phyloP scores from a whole-genome alignment of 2,329 filamentous ascomycete species.

The Cordyceps fumosorosea region DNA sequence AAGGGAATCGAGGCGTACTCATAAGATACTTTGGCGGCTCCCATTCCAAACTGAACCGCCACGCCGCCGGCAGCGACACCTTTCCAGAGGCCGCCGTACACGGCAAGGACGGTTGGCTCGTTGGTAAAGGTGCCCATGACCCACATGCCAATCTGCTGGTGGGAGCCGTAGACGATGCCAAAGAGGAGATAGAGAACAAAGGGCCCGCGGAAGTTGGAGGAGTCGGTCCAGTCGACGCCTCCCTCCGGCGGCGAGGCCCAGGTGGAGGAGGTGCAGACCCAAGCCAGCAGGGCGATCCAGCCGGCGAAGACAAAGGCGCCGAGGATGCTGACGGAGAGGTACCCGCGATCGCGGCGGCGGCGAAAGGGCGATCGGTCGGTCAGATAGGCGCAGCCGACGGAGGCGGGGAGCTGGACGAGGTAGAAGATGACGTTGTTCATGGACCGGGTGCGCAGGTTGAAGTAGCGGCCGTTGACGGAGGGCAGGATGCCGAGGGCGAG shows the following conservation, averaged over 20 bases:
- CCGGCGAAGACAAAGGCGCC: slow-evolving; percentile 11
- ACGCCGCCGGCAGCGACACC: slow-evolving; percentile 13
- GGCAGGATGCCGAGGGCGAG: slow-evolving; percentile 13
- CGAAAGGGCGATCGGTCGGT: slow-evolving; percentile 10
- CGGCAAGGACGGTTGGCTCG: slow-evolving; percentile 14
- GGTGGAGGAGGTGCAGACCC: slow-evolving; percentile 4
- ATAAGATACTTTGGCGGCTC: background rate
- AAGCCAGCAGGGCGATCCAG: slow-evolving; percentile 10
- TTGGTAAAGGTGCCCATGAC: slow-evolving; percentile 17
- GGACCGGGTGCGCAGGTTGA: slow-evolving; percentile 16
- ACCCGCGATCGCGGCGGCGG: background rate
- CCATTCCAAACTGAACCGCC: slow-evolving; percentile 7
- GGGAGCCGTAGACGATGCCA: slow-evolving; percentile 14
- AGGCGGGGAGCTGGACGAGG: slow-evolving; percentile 15
- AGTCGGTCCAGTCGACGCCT: slow-evolving; percentile 15
- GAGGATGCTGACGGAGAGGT: slow-evolving; percentile 9
- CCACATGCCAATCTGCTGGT: slow-evolving; percentile 15
- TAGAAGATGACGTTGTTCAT: slow-evolving; percentile 16
- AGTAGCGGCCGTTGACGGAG: slow-evolving; percentile 16
- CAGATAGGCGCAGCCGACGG: slow-evolving; percentile 11
- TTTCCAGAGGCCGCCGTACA: slow-evolving; percentile 14
- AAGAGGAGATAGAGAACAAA: slow-evolving; percentile 16
- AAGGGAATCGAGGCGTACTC: background rate
- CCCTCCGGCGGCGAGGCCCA: slow-evolving; percentile 8
- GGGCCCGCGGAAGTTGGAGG: slow-evolving; percentile 8